A percentile compares a stretch with the other conserved stretches of the same genome.
Conservation (phyloP, 2,329 filamentous ascomycete genomes). For the Colletotrichum sp. region DNA sequence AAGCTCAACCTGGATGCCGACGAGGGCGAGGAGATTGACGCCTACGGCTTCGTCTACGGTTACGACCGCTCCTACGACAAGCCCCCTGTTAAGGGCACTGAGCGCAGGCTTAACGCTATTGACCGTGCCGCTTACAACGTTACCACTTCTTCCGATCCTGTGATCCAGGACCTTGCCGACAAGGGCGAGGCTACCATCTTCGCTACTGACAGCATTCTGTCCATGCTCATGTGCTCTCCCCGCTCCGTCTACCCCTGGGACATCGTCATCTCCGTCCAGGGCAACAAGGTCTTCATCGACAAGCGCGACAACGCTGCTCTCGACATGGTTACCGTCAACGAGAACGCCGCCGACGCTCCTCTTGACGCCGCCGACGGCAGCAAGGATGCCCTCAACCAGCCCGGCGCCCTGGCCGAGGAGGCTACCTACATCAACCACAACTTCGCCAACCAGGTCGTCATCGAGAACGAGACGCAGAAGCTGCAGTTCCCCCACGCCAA, state of each 20-base stretch:
- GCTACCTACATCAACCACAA: slow-evolving; percentile 99
- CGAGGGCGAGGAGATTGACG: slow-evolving; percentile 92
- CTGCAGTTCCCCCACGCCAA: slow-evolving; percentile 87
- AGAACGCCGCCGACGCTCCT: slow-evolving; percentile 95
- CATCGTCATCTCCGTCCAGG: slow-evolving; percentile 89
- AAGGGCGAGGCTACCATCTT: slow-evolving; percentile 97
- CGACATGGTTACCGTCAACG: slow-evolving; percentile 98
- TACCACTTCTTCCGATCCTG: slow-evolving; percentile 92
- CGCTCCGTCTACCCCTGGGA: slow-evolving; percentile 99
- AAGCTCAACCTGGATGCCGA: slow-evolving; percentile 97
- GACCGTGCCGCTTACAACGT: slow-evolving; percentile 98
- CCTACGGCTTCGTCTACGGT: slow-evolving; percentile 97
- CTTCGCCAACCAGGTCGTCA: slow-evolving; percentile 94
- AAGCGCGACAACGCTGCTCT: slow-evolving; percentile 95
- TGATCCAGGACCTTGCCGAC: slow-evolving; percentile 96
- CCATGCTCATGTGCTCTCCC: slow-evolving; percentile 98
- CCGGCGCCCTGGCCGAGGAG: slow-evolving; percentile 90
- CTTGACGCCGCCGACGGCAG: slow-evolving; percentile 89
- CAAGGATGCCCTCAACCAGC: slow-evolving; percentile 95
- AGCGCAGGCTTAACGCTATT: slow-evolving; percentile 85
- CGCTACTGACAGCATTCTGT: slow-evolving; percentile 94
- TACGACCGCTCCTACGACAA: slow-evolving; percentile 98
- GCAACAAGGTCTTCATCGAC: slow-evolving; percentile 97
- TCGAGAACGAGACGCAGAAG: slow-evolving; percentile 80
- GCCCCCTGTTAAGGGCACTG: slow-evolving; percentile 84